Evolutionary conservation across 805 yeast genomes (phyloP), one percentile per base, ranked within the genome.

Genomic region (Yamadazyma philogaea): DNA sequence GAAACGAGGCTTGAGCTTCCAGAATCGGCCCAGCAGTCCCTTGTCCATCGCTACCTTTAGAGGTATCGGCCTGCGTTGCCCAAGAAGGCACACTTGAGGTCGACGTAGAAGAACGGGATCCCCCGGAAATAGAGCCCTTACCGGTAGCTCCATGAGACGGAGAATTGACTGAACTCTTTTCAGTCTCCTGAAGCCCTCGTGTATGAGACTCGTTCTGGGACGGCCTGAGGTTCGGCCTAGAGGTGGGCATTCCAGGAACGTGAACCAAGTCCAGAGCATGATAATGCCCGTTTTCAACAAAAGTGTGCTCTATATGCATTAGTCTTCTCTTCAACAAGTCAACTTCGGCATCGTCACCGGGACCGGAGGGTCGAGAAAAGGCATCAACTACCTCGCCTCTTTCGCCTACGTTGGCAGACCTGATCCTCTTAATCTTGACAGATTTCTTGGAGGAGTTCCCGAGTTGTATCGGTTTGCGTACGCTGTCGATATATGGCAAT

Each of bases 381-480:
- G n/a, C n/a, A n/a, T n/a, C n/a, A n/a, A n/a, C n/a, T n/a, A n/a
- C n/a, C n/a, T n/a, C n/a, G n/a, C n/a, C n/a, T n/a, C n/a, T n/a
- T n/a, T n/a, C n/a, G n/a, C n/a, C n/a, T n/a, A n/a, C n/a, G n/a
- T n/a, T n/a, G n/a, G n/a, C n/a, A n/a, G n/a, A n/a, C n/a, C n/a
- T n/a, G n/a, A n/a, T n/a, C n/a, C n/a, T n/a, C n/a, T n/a, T n/a
- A n/a, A n/a, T n/a, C n/a, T n/a, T n/a, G n/a, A n/a, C n/a, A n/a
- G n/a, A n/a, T n/a, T n/a, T n/a, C n/a, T n/a, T n/a, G n/a, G n/a
- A n/a, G n/a, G n/a, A n/a, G n/a, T n/a, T n/a, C n/a, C n/a, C n/a
- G n/a, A n/a, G n/a, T n/a, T n/a, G n/a, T n/a, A n/a, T n/a, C n/a
- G 54, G 54, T 8, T 38, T 39, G 12, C 38, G 42, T 16, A 47